A percentile compares a stretch with the other conserved stretches of the same genome.
Conservation (phyloP, 2,329 filamentous ascomycete genomes). For the Talaromyces verruculosus region DNA sequence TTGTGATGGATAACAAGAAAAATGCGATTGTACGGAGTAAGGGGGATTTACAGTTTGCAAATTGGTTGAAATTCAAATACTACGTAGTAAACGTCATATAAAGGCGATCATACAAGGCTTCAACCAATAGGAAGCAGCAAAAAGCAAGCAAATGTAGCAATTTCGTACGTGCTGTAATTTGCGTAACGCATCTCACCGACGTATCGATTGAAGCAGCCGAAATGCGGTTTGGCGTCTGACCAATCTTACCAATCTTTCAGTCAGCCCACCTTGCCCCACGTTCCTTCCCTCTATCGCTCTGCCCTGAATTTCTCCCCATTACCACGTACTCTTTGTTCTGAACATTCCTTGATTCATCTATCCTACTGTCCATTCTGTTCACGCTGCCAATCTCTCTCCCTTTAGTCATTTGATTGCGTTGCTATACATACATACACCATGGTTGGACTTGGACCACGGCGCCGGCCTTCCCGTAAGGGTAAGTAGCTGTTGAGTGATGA, state of each 20-base stretch:
- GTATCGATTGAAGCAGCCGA: constrained; percentile 26
- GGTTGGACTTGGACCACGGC: constrained; percentile 65
- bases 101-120: neutral
- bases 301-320: constrained; percentile 7
- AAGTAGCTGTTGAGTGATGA: constrained; percentile 41
- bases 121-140: neutral
- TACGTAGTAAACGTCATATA: neutral
- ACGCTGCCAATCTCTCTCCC: neutral
- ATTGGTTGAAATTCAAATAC: neutral
- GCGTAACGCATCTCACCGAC: neutral
- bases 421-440: constrained; percentile 47
- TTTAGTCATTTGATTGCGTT: neutral
- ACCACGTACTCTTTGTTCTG: constrained; percentile 1
- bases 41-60: neutral
- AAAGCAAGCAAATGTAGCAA: neutral
- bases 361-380: neutral
- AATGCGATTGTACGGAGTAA: neutral
- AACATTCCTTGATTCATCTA: neutral
- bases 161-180: constrained; percentile 19
- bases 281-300: constrained; percentile 1
- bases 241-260: neutral
- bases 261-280: constrained; percentile 7
- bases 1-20: neutral
- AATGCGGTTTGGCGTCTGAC: constrained; percentile 1
- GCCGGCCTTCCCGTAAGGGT: constrained; percentile 71